Evolutionary conservation across 495 filamentous ascomycete species (phyloP), one percentile per base, ranked within the genome.

Genomic region (Tuber indicum): DNA sequence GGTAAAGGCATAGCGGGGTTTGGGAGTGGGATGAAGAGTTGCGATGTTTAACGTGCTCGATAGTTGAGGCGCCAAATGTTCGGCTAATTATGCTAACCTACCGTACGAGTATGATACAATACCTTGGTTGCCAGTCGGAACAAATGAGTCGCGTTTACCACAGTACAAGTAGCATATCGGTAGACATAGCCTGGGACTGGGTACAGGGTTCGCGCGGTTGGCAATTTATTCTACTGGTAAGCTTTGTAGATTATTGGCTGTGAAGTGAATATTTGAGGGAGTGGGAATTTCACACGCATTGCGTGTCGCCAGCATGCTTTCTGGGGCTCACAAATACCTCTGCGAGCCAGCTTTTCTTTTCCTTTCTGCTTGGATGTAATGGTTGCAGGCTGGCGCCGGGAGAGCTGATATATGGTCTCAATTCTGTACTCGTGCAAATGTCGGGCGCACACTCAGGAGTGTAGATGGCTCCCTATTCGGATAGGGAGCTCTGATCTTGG

Each of bases 301-400:
- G 44, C 14, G 44, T 17, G 44, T 45, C 10, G 84, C 84, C 86
- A 4, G 83, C 87, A 81, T 88, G 88, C 72, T 83, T 86, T 16
- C 86, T 86, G 3, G 88, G 87, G 32, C 77, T 76, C 49, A 87
- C 87, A 5, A 85, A 86, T 73, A 88, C 88, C 74, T 88, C 86
- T 19, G 84, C 86, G 26, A 88, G 43, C 76, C 85, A 88, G 0
- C 87, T 85, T 4, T 78, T 82, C 44, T 77, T 81, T n/a, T 45
- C 36, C 2, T 21, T 39, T 39, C 6, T 26, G 3, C 10, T 76
- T 74, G 3, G 86, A 85, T n/a, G 82, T 83, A 14, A 80, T 83
- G 5, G 85, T 82, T 74, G 87, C 79, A 17, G 39, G 72, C 87
- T 69, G 86, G 86, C 10, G 86, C 85, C 2, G 87, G 87, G 79